These are phyloP conservation scores for Tylopilus felleus DNA, from an alignment of 768 basidiomycete genomes.

Conservation along the genomic window DNA sequence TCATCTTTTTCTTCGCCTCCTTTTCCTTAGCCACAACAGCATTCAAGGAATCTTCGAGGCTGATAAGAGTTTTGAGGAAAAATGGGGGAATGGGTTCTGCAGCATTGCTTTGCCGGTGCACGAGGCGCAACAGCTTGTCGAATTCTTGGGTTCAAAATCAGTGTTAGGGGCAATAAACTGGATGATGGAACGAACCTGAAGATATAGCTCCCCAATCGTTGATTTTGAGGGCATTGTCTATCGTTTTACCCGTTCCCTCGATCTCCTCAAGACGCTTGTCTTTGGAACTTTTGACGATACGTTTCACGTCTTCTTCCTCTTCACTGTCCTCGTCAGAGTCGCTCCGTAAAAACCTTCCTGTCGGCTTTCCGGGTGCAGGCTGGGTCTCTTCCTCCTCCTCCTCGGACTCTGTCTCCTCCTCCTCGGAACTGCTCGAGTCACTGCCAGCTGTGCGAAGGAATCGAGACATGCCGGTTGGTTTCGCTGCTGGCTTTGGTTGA, in stretches of 20 bases:
- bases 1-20: slow-evolving; percentile 93
- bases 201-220: slow-evolving; percentile 96
- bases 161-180: not conserved
- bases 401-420: slow-evolving; percentile 51
- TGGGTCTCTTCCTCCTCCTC: slow-evolving; percentile 50
- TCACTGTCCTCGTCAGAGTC: slow-evolving; percentile 51
- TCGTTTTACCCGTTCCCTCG: slow-evolving; percentile 84
- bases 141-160: slow-evolving; percentile 59
- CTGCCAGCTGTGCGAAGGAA: slow-evolving; percentile 68
- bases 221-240: slow-evolving; percentile 93
- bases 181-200: slow-evolving; percentile 53
- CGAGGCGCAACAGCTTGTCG: slow-evolving; percentile 90
- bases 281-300: slow-evolving; percentile 76
- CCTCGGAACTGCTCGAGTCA: slow-evolving; percentile 53
- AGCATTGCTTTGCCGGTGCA: slow-evolving; percentile 81
- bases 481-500: slow-evolving; percentile 34
- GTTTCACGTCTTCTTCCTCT: slow-evolving; percentile 71
- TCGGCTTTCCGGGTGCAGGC: slow-evolving; percentile 41
- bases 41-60: slow-evolving; percentile 75
- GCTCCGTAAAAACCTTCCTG: slow-evolving; percentile 39
- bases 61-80: slow-evolving; percentile 70
- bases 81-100: slow-evolving; percentile 86
- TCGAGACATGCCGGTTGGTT: slow-evolving; percentile 57
- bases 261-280: slow-evolving; percentile 94
- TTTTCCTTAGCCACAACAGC: slow-evolving; percentile 80